Conservation (phyloP, 495 filamentous ascomycete genomes). For the Lasiosphaeris hirsuta region DNA sequence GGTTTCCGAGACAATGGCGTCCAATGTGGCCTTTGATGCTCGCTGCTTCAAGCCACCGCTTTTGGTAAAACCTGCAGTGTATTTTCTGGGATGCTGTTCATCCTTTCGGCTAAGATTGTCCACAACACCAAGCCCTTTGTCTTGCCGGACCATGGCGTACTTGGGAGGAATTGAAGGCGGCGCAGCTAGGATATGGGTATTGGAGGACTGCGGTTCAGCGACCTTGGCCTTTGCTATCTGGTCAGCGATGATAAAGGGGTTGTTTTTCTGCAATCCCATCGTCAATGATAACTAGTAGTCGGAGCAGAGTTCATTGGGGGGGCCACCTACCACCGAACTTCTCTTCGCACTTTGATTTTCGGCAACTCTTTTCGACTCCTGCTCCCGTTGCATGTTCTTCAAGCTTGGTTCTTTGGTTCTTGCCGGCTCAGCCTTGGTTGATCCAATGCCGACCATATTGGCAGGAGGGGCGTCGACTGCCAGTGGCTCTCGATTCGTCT, state of each 20-base stretch:
- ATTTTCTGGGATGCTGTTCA: no score
- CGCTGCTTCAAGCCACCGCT: neutral
- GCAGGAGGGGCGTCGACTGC: neutral
- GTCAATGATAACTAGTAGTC: neutral
- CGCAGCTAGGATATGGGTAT: neutral
- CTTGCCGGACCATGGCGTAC: neutral
- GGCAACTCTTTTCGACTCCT: neutral
- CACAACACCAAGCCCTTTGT: neutral
- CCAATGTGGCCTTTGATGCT: no score
- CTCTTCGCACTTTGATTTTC: slow-evolving; percentile 4
- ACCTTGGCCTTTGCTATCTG: slow-evolving; percentile 18
- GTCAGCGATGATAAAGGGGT: slow-evolving; percentile 28
- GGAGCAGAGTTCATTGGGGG: neutral
- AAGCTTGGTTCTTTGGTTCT: neutral
- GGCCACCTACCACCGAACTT: slow-evolving; percentile 16
- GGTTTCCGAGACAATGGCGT: no score
- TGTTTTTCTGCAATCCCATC: slow-evolving; percentile 15
- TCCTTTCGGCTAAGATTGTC: no score
- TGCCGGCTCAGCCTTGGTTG: neutral
- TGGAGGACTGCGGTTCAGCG: slow-evolving; percentile 5
- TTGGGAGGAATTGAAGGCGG: slow-evolving; percentile 1
- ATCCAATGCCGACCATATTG: neutral
- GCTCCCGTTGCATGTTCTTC: neutral
- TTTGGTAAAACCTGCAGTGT: neutral
- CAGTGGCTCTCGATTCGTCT: neutral